Percentiles rank a stretch among this genome's conserved stretches.
Conservation (phyloP, 345 rosid genomes). For the Gossypium anomalum region DNA sequence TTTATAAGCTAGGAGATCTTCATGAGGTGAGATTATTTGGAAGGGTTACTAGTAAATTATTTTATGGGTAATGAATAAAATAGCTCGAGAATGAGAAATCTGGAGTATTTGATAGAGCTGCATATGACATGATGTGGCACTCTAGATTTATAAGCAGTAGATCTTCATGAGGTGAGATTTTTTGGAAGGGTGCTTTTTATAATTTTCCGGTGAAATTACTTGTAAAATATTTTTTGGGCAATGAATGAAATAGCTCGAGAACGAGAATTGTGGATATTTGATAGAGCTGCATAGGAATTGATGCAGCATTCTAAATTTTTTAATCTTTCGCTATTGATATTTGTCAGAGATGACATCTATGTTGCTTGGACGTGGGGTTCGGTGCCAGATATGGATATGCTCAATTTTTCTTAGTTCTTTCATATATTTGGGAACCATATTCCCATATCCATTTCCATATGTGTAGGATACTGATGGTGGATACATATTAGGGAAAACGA, state of each 20-base stretch:
- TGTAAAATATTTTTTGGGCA: neutral
- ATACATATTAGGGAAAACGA: too few species aligned
- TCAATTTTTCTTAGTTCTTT: too few species aligned
- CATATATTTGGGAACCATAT: too few species aligned
- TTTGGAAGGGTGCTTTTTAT: neutral
- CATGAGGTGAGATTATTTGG: conserved; percentile 52
- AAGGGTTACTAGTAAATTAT: neutral
- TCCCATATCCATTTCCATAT: too few species aligned
- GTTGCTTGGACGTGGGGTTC: too few species aligned
- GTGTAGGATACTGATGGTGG: too few species aligned
- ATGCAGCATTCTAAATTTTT: neutral
- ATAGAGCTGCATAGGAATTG: neutral
- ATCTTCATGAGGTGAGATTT: conserved; percentile 55
- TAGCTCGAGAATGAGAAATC: neutral
- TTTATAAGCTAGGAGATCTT: conserved; percentile 47
- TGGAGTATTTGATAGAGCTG: neutral
- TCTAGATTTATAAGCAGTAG: conserved; percentile 37
- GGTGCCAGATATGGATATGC: too few species aligned
- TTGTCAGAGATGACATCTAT: neutral
- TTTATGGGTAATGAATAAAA: neutral
- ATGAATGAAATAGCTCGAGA: neutral
- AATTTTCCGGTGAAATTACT: neutral
- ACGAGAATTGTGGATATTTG: neutral
- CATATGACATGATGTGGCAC: neutral
- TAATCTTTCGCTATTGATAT: neutral